A percentile compares a stretch with the other conserved stretches of the same genome.
Conservation (phyloP, 306 rosid species). For the Ochetophila trinervis region DNA sequence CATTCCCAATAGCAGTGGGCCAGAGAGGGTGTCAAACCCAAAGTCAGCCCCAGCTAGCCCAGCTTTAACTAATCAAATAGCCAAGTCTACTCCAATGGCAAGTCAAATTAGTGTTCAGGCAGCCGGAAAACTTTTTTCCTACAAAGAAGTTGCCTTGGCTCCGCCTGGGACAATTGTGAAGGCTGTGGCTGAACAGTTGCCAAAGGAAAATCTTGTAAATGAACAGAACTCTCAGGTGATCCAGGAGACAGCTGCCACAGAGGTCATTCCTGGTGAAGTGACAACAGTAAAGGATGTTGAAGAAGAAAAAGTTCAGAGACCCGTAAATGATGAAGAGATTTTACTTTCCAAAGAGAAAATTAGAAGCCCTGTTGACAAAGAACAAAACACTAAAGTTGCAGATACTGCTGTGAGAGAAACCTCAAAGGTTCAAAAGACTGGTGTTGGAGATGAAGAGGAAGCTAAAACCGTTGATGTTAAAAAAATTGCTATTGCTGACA, state of each 20-base stretch:
- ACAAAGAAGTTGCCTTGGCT: constrained; percentile 98
- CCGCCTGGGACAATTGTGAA: constrained; percentile 96
- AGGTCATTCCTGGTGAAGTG: constrained; percentile 34
- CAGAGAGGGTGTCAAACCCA: constrained; percentile 51
- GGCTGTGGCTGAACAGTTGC: constrained; percentile 74
- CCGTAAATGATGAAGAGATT: constrained; percentile 30
- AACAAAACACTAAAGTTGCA: constrained; percentile 26
- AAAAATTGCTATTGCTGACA: constrained; percentile 27
- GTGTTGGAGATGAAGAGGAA: constrained; percentile 32
- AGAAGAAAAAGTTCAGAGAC: constrained; percentile 33
- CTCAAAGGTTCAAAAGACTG: constrained; percentile 31
- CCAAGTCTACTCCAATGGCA: constrained; percentile 45
- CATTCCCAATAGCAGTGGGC: constrained; percentile 32
- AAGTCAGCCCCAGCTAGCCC: constrained; percentile 76
- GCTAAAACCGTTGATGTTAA: constrained; percentile 31
- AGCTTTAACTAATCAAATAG: constrained; percentile 48
- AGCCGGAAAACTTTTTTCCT: constrained; percentile 79
- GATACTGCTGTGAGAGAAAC: constrained; percentile 22
- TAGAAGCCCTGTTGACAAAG: constrained; percentile 21
- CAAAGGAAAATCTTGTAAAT: constrained; percentile 41
- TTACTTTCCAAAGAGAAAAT: constrained; percentile 27
- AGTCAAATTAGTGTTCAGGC: constrained; percentile 59
- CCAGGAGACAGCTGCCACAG: constrained; percentile 31
- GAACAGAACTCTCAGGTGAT: constrained; percentile 41
- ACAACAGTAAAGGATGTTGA: constrained; percentile 31